Percentiles rank a stretch among this genome's conserved stretches.
phyloP scores from a whole-genome alignment of 495 filamentous ascomycete genomes.

The Cercophora sp. region DNA sequence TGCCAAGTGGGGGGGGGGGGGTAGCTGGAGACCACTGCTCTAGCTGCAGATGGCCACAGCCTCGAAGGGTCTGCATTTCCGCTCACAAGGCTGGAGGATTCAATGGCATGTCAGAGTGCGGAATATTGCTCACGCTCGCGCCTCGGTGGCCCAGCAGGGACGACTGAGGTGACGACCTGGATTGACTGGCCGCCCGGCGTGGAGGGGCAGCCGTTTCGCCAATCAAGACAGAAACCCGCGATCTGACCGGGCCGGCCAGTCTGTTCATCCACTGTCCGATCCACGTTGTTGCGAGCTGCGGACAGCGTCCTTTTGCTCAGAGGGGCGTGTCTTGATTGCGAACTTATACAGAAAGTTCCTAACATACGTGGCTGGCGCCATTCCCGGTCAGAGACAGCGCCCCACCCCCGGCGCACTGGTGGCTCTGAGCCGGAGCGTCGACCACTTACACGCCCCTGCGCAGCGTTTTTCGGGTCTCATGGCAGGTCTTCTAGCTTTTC shows the following conservation, averaged over 20 bases:
- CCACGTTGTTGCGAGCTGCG: too few species aligned
- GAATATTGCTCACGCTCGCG: not conserved
- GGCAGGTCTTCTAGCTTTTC: not conserved
- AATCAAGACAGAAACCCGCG: not conserved
- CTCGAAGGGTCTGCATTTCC: conserved; percentile 6
- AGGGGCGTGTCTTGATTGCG: not conserved
- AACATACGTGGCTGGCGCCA: not conserved
- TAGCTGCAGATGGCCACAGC: conserved; percentile 6
- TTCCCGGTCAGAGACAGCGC: not conserved
- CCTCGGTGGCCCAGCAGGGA: not conserved
- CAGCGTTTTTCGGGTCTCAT: too few species aligned
- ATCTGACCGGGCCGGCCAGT: not conserved
- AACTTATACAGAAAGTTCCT: not conserved
- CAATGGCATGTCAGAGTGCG: not conserved
- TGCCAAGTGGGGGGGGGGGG: too few species aligned
- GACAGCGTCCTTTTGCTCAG: not conserved
- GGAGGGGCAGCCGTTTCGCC: not conserved
- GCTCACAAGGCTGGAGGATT: not conserved
- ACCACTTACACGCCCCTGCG: not conserved
- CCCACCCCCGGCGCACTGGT: too few species aligned
- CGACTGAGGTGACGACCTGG: too few species aligned
- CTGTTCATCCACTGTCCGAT: not conserved
- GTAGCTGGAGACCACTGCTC: not conserved
- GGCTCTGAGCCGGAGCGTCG: too few species aligned
- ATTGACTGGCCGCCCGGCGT: too few species aligned